Base-by-base conservation (phyloP, 2,329 filamentous ascomycete species). In the Diaporthe citri region DNA sequence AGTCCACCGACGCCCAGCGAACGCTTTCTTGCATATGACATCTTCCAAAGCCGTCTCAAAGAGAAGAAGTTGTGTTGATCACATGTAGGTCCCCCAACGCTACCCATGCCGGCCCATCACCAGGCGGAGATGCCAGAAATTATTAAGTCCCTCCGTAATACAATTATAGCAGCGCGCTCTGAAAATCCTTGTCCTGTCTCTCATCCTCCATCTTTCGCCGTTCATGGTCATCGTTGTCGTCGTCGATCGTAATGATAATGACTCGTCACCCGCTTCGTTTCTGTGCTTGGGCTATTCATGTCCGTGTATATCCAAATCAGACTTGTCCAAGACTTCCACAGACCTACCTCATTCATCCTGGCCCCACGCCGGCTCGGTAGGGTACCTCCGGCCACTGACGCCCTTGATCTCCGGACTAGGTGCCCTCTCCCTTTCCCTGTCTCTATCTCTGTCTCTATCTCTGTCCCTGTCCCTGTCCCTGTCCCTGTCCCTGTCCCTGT, bases 381-480 rank as follows among this genome's bases (percentile, higher is more conserved):
- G 82, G 75, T 87, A 86, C 76, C 83, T 81, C 77, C 86, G 80
- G 13, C 83, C 84, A 1, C 82, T 77, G 28, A 82, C 80, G 17
- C 83, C 81, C n/a, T 81, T 81, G 28, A 84, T 82, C 15, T 82
- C 83, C 41, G 81, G 81, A 56, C 81, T 83, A 0, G 80, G 72
- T 77, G 80, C 75, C 59, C 81, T 76, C 9, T 80, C 79, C 59
- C 71, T 62, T 25, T 74, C 74, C 57, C 75, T 69, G 12, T 75
- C 77, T 13, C 76, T 76, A n/a, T 67, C 62, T 20, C 62, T 67
- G 7, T 67, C 62, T 20, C 71, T 59, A 17, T 74, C 74, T 56
- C 75, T 57, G 22, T 75, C 77, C 15, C 76, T 75, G 7, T 67
- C 62, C 22, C 71, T 59, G 22, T 74, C 74, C 60, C 75, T 57